Conservation (phyloP, 2,329 filamentous ascomycete genomes). For the Cephalotrichum gorgonifer region DNA sequence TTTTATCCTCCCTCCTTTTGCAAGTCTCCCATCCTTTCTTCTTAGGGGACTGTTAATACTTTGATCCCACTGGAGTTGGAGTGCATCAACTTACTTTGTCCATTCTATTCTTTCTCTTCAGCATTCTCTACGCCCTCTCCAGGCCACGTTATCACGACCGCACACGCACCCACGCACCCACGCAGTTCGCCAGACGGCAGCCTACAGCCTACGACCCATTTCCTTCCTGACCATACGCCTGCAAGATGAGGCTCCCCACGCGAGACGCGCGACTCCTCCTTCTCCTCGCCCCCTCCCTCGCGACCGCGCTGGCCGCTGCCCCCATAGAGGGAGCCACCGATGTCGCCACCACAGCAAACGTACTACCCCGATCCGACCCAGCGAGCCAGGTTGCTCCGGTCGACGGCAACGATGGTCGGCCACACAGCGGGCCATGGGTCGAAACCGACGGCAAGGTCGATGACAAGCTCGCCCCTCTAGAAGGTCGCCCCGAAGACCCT, state of each 20-base stretch:
- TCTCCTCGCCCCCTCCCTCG: slow-evolving; percentile 48
- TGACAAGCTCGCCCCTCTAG: slow-evolving; percentile 30
- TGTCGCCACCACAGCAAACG: slow-evolving; percentile 8
- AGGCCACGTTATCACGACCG: too few species aligned
- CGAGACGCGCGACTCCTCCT: slow-evolving; percentile 45
- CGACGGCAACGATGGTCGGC: slow-evolving; percentile 88
- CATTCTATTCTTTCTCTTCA: not conserved
- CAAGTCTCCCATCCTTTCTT: not conserved
- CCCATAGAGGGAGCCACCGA: slow-evolving; percentile 14
- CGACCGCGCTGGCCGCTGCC: slow-evolving; percentile 26
- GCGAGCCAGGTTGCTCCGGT: slow-evolving; percentile 69
- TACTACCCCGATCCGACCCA: slow-evolving; percentile 1
- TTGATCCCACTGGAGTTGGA: not conserved
- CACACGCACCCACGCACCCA: too few species aligned
- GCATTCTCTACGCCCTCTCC: not conserved
- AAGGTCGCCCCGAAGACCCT: slow-evolving; percentile 39
- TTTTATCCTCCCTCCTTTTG: not conserved
- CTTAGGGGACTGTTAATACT: not conserved
- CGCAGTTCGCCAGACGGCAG: too few species aligned
- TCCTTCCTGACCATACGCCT: too few species aligned
- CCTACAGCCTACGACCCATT: too few species aligned
- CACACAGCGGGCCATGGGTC: slow-evolving; percentile 76
- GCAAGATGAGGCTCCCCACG: slow-evolving; percentile 50
- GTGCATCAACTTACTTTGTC: not conserved
- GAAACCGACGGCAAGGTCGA: slow-evolving; percentile 36